These are phyloP conservation scores for Gonapodya sp. DNA, from an alignment of 192 early-diverging fungal genomes.

Conservation along the genomic window DNA sequence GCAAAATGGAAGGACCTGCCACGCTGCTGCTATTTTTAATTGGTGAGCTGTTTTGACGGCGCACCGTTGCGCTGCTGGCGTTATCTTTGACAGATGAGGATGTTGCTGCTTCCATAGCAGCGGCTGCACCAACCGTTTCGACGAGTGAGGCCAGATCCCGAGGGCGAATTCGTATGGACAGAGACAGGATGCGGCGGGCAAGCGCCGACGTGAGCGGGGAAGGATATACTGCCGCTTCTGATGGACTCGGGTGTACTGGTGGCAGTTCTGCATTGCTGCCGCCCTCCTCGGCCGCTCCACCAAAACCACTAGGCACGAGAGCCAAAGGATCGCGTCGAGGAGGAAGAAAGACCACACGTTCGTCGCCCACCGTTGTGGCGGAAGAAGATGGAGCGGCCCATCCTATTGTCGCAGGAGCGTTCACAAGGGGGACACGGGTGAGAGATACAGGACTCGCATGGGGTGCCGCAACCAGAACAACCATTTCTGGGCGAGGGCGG, in stretches of 20 bases:
- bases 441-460: neutral
- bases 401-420: neutral
- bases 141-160: neutral
- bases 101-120: neutral
- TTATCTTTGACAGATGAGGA: neutral
- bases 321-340: neutral
- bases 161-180: neutral
- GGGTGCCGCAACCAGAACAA: neutral
- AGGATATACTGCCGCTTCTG: neutral
- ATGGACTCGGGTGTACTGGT: neutral
- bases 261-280: too few species aligned
- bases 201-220: neutral
- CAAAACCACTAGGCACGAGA: neutral
- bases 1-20: neutral
- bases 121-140: too few species aligned
- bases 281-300: neutral
- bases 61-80: neutral
- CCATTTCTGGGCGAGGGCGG: neutral
- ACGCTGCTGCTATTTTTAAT: too few species aligned
- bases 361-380: neutral
- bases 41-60: too few species aligned
- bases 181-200: neutral
- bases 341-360: neutral
- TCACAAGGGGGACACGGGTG: neutral
- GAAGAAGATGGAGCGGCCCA: neutral